Evolutionary conservation across 176 grass and related monocot species (phyloP).

Genomic region (Carex myosuroides): DNA sequence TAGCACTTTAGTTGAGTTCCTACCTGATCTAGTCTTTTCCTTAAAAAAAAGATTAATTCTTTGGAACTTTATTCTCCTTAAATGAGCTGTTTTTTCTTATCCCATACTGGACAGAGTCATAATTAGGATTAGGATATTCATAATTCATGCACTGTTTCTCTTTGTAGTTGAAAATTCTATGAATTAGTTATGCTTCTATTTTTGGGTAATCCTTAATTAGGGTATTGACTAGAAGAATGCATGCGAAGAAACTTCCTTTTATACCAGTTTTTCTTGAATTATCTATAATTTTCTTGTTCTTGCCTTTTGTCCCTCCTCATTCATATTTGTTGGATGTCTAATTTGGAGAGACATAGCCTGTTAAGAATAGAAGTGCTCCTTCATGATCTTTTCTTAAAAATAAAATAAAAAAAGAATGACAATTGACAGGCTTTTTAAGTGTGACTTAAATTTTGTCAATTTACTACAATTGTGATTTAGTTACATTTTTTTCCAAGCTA

Average conservation of each 20-base stretch:
- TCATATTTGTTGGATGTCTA: not conserved
- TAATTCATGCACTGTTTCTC: not conserved
- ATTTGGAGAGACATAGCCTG: not conserved
- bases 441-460: not conserved
- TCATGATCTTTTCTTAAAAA: too few relatives aligned
- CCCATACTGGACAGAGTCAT: not conserved
- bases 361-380: not conserved
- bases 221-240: not conserved
- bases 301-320: not conserved
- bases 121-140: not conserved
- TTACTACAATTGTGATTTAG: not conserved
- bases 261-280: not conserved
- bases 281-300: not conserved
- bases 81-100: not conserved
- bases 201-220: not conserved
- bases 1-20: not conserved
- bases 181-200: not conserved
- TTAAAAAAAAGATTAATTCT: not conserved
- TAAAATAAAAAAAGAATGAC: too few relatives aligned
- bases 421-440: not conserved
- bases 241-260: not conserved
- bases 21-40: not conserved
- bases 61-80: not conserved
- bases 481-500: not conserved
- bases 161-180: not conserved